These are phyloP conservation scores for Tagetes erecta DNA, from an alignment of 129 eudicot species.

Conservation along the genomic window DNA sequence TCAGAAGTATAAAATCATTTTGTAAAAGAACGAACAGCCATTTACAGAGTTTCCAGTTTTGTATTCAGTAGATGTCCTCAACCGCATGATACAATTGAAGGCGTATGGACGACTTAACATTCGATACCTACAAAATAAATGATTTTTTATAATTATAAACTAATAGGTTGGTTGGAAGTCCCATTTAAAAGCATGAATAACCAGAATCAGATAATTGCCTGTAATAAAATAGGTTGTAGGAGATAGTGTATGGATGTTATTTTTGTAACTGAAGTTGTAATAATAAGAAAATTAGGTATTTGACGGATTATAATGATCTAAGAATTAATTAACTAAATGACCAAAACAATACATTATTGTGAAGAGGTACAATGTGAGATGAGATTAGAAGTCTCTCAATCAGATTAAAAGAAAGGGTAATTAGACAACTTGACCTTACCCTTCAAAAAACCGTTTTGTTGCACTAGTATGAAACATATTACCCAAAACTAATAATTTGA, in stretches of 20 bases:
- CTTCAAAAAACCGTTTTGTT: neutral
- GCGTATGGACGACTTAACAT: conserved; percentile 97
- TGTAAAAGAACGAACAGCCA: conserved; percentile 5
- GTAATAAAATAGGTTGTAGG: neutral
- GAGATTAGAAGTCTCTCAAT: neutral
- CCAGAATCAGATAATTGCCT: neutral
- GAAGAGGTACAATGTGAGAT: neutral
- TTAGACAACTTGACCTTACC: neutral
- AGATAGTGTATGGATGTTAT: conserved; percentile 1
- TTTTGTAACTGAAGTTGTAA: neutral
- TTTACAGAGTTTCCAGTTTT: conserved; percentile 88
- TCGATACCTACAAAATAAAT: conserved; percentile 72
- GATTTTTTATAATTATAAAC: neutral
- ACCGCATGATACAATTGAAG: conserved; percentile 79
- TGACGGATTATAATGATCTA: neutral
- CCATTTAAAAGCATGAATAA: neutral
- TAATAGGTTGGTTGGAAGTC: neutral
- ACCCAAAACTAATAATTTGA: neutral
- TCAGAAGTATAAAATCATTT: neutral
- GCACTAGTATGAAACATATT: neutral
- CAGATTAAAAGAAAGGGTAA: neutral
- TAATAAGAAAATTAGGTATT: neutral
- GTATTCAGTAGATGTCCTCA: conserved; percentile 87
- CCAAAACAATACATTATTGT: neutral
- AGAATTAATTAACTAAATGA: neutral